Evolutionary conservation across 495 filamentous ascomycete genomes (phyloP).

Genomic region (Halenospora varia): DNA sequence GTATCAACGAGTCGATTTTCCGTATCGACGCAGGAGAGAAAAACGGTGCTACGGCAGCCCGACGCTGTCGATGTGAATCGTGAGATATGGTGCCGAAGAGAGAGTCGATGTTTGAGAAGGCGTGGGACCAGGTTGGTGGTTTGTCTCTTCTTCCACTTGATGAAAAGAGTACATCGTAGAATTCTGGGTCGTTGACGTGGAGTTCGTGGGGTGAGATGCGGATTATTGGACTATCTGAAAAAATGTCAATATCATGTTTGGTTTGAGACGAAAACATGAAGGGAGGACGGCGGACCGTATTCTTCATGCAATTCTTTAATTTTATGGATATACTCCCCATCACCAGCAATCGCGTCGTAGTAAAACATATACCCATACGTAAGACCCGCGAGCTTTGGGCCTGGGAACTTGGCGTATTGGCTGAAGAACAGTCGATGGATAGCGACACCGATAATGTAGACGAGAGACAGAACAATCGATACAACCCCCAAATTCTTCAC

Average conservation of each 20-base stretch:
- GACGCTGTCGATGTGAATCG: conserved; percentile 32
- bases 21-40: not conserved
- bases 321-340: conserved; percentile 36
- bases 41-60: conserved; percentile 14
- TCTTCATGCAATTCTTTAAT: conserved; percentile 42
- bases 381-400: conserved; percentile 39
- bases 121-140: conserved; percentile 6
- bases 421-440: conserved; percentile 33
- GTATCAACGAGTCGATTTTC: not conserved
- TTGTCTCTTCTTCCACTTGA: not conserved
- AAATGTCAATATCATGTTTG: not conserved
- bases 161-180: conserved; percentile 25
- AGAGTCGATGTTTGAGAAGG: conserved; percentile 22
- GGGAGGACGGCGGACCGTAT: conserved; percentile 34
- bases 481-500: too few species aligned
- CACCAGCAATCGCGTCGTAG: conserved; percentile 1
- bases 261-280: not conserved
- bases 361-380: conserved; percentile 32
- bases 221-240: conserved; percentile 38
- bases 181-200: conserved; percentile 40
- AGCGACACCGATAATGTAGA: not conserved
- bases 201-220: conserved; percentile 49
- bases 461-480: not conserved
- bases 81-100: conserved; percentile 27
- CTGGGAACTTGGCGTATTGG: conserved; percentile 41